Base-by-base conservation (phyloP, 148 eudicot species). In the Silene conica region DNA sequence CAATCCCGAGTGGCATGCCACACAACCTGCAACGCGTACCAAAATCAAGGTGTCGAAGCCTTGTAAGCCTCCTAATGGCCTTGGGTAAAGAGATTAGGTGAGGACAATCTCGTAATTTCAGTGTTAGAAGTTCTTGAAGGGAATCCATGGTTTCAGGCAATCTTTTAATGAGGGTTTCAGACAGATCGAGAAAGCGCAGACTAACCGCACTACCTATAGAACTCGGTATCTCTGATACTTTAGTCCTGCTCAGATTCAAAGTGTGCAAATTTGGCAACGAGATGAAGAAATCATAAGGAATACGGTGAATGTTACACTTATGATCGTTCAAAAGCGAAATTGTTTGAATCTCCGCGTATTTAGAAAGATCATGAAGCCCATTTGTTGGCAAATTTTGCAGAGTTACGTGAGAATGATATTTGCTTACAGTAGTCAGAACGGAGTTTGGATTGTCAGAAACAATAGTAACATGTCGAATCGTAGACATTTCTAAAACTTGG, bases 31-130 rank as follows among this genome's bases (percentile, higher is more conserved):
- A 20, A 62, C 22, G 65, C 16, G 65, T 54, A 21, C 55, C 80
- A 56, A 77, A 13, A 15, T 77, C 80, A 34, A 77, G 75, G 72
- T 77, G 70, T 22, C 75, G 65, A 21, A 77, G 75, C 19, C 64
- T 54, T 4, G 14, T 77, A 8, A 77, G 21, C 80, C 4, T 63
- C 25, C 13, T 63, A n/a, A 21, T 50, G 11, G 64, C 55, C 16
- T 63, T 63, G 18, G 80, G 80, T 56, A 77, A 57, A 3, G 74
- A 55, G 11, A 68, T 3, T 11, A 76, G 56, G 46, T 46, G 67
- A 18, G 46, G 58, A 68, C 78, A 76, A 34, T 73, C 62, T 11
- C 23, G 58, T 14, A 73, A 67, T 22, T 73, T 73, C 69, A 73
- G 5, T 8, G 69, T 73, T 63, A 62, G 76, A 55, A 73, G 55